Conservation (phyloP, 2,329 filamentous ascomycete species). For the Ascocoryne sarcoides region DNA sequence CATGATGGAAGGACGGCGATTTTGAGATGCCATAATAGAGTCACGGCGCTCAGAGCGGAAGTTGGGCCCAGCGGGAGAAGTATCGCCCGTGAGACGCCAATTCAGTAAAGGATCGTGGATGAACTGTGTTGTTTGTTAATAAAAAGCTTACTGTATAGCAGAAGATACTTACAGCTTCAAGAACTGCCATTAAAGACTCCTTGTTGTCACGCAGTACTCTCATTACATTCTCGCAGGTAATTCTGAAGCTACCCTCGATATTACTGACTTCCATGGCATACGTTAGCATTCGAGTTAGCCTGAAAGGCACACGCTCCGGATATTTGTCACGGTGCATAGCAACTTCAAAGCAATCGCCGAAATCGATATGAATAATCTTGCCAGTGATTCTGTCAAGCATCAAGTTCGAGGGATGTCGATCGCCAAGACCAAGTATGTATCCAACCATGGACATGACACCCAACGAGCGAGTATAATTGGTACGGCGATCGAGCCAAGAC, state of each 20-base stretch:
- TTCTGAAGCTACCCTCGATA: conserved; percentile 96
- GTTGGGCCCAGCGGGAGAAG: conserved; percentile 54
- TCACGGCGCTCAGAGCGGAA: conserved; percentile 54
- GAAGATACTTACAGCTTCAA: conserved; percentile 73
- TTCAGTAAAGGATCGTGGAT: conserved; percentile 98
- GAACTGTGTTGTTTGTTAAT: conserved; percentile 50
- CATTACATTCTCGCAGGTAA: conserved; percentile 98
- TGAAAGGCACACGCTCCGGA: conserved; percentile 94
- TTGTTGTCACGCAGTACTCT: conserved; percentile 93
- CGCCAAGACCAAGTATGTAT: conserved; percentile 93
- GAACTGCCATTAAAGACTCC: conserved; percentile 94
- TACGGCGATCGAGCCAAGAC: conserved; percentile 92
- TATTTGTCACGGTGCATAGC: conserved; percentile 99
- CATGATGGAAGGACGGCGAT: conserved; percentile 60
- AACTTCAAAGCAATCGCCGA: conserved; percentile 98
- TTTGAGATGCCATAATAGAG: conserved; percentile 37
- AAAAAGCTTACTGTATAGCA: neutral
- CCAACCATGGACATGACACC: conserved; percentile 99
- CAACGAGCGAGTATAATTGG: conserved; percentile 96
- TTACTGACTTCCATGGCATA: conserved; percentile 99
- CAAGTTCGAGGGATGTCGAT: conserved; percentile 94
- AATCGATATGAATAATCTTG: conserved; percentile 98
- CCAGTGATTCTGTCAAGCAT: conserved; percentile 95
- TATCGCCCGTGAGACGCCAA: conserved; percentile 71
- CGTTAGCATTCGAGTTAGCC: conserved; percentile 95